Evolutionary conservation across 768 basidiomycete species (phyloP).

Genomic region (Panus rudis): DNA sequence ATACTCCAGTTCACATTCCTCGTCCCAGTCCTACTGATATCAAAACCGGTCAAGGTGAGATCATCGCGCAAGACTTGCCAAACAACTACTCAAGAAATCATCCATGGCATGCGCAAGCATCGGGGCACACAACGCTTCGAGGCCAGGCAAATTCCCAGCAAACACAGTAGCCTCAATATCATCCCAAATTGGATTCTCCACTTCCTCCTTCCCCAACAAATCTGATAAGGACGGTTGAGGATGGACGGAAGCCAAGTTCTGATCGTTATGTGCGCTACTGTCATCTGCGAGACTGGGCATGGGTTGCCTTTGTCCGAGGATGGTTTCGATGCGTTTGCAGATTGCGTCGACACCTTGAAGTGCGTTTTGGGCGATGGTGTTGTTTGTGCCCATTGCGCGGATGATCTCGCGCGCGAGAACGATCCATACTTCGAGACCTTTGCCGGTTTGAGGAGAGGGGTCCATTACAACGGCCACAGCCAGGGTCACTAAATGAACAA

Average conservation of each 20-base stretch:
- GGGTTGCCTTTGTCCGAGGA: background rate
- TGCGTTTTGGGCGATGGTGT: constrained; percentile 7
- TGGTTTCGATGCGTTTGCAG: constrained; percentile 9
- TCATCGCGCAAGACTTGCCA: background rate
- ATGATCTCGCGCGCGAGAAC: background rate
- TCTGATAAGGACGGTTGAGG: constrained; percentile 10
- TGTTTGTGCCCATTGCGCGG: background rate
- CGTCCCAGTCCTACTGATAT: background rate
- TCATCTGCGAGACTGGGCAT: background rate
- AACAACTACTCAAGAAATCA: constrained; percentile 17
- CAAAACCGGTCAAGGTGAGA: background rate
- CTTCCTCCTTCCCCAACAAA: constrained; percentile 11
- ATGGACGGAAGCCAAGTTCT: constrained; percentile 4
- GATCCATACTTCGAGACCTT: constrained; percentile 21
- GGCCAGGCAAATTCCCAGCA: constrained; percentile 18
- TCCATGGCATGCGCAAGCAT: constrained; percentile 12
- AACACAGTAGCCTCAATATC: constrained; percentile 9
- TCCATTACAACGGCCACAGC: constrained; percentile 21
- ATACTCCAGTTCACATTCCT: background rate
- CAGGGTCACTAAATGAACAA: constrained; percentile 12
- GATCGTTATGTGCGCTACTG: background rate
- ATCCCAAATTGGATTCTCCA: constrained; percentile 11
- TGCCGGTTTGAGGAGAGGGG: constrained; percentile 11
- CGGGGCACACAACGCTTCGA: constrained; percentile 16
- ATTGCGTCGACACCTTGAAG: constrained; percentile 13